phyloP scores from a whole-genome alignment of 2,329 filamentous ascomycete genomes.

The Neodidymelliopsis sp. region DNA sequence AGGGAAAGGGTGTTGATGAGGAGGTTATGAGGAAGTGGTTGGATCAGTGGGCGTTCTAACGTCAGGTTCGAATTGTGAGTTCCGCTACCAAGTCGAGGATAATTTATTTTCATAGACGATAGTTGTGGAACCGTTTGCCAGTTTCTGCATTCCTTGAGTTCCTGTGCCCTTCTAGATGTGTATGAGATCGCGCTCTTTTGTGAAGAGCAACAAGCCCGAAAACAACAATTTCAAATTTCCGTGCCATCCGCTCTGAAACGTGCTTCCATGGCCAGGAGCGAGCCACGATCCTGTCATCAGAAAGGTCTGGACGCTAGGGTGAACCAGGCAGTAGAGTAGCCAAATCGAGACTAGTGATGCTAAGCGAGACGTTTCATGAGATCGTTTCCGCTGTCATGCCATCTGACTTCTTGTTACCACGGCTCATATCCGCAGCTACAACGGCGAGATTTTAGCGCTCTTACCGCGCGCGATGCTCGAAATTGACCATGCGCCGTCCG shows the following conservation, averaged over 20 bases:
- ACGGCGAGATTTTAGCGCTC: slow-evolving; percentile 4
- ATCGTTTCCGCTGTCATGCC: slow-evolving; percentile 25
- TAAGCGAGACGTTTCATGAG: slow-evolving; percentile 27
- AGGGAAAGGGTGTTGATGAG: not conserved
- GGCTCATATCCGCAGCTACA: slow-evolving; percentile 16
- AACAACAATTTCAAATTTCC: slow-evolving; percentile 19
- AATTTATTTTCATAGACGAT: slow-evolving; percentile 3
- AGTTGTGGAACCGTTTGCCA: too few relatives aligned
- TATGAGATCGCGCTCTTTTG: too few relatives aligned
- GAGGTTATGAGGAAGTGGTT: slow-evolving; percentile 9
- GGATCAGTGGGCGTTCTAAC: slow-evolving; percentile 9
- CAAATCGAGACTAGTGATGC: slow-evolving; percentile 14
- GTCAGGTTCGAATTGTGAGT: too few relatives aligned
- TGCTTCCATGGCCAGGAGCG: slow-evolving; percentile 24
- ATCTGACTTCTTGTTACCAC: slow-evolving; percentile 17
- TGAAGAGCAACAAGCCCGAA: not conserved
- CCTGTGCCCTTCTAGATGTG: too few relatives aligned
- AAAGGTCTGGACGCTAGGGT: slow-evolving; percentile 6
- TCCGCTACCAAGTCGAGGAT: too few relatives aligned
- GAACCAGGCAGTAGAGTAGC: not conserved
- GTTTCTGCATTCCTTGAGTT: too few relatives aligned
- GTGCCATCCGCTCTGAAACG: slow-evolving; percentile 25
- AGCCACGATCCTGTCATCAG: slow-evolving; percentile 24
- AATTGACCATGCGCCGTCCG: slow-evolving; percentile 23
- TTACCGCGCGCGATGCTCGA: slow-evolving; percentile 13